phyloP scores from a whole-genome alignment of 805 yeast genomes.

The Lipomyces sp. region DNA sequence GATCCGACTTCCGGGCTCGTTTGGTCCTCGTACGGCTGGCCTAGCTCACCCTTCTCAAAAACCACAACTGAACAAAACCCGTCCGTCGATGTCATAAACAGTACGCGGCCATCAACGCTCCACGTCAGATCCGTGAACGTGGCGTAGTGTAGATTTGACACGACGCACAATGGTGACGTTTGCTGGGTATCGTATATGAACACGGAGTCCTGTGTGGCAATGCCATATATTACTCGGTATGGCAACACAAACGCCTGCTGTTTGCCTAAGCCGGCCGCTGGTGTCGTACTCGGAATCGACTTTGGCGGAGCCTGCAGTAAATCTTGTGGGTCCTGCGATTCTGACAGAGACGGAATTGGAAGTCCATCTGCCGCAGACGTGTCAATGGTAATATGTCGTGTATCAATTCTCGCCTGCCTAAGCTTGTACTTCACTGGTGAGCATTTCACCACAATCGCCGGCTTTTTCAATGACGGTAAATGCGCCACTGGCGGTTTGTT shows the following conservation, averaged over 20 bases:
- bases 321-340: slow-evolving; percentile 2
- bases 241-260: slow-evolving; percentile 59
- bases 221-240: slow-evolving; percentile 85
- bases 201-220: slow-evolving; percentile 89
- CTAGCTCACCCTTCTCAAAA: slow-evolving; percentile 61
- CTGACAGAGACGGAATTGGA: slow-evolving; percentile 21
- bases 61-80: slow-evolving; percentile 81
- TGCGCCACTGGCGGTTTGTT: slow-evolving; percentile 74
- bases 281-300: slow-evolving; percentile 14
- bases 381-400: slow-evolving; percentile 34
- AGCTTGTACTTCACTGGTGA: slow-evolving; percentile 66
- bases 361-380: slow-evolving; percentile 25
- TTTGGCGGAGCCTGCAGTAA: slow-evolving; percentile 7
- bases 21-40: slow-evolving; percentile 47
- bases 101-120: slow-evolving; percentile 72
- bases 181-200: slow-evolving; percentile 79
- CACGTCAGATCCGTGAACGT: slow-evolving; percentile 87
- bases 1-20: slow-evolving; percentile 1
- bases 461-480: slow-evolving; percentile 77
- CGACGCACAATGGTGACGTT: slow-evolving; percentile 68
- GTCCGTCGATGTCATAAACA: slow-evolving; percentile 84
- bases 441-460: slow-evolving; percentile 82
- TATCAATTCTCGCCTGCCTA: slow-evolving; percentile 7
- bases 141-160: slow-evolving; percentile 82
- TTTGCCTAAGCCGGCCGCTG: slow-evolving; percentile 1